phyloP scores from a whole-genome alignment of 164 flowering plant genomes.

The Piper betle region DNA sequence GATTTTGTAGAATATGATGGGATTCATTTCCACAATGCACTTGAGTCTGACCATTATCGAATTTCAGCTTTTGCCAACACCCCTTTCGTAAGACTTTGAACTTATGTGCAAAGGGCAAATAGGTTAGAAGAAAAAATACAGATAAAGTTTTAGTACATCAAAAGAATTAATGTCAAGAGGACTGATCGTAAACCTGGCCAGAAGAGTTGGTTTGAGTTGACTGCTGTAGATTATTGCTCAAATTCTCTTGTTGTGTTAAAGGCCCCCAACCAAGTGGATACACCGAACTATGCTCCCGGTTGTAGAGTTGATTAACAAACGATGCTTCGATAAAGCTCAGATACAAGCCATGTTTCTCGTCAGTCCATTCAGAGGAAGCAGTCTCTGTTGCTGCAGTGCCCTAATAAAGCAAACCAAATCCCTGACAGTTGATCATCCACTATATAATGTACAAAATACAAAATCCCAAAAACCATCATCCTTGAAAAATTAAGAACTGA shows the following conservation, averaged over 20 bases:
- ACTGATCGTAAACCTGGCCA: conserved; percentile 38
- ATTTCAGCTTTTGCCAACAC: conserved; percentile 40
- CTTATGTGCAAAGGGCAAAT: conserved; percentile 13
- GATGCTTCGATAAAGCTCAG: conserved; percentile 79
- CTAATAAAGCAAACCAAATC: conserved; percentile 13
- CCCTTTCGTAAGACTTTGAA: conserved; percentile 56
- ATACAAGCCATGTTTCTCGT: conserved; percentile 79
- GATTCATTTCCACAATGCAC: conserved; percentile 10
- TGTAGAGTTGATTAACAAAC: conserved; percentile 45
- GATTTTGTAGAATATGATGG: conserved; percentile 19
- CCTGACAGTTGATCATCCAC: no score
- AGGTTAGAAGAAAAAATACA: not conserved
- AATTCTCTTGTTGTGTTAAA: conserved; percentile 6
- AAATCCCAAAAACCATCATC: no score
- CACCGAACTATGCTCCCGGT: conserved; percentile 20
- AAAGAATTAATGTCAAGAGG: not conserved
- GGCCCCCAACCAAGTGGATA: conserved; percentile 19
- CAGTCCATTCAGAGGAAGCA: conserved; percentile 52
- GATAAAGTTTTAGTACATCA: not conserved
- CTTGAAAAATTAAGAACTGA: no score
- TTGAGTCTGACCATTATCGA: conserved; percentile 21
- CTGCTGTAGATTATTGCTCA: conserved; percentile 12
- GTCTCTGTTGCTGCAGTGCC: conserved; percentile 18
- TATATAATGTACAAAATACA: no score
- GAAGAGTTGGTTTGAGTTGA: conserved; percentile 12